These are phyloP conservation scores for Pelargonium myrrhifolium DNA, from an alignment of 441 rosid genomes.

Conservation along the genomic window DNA sequence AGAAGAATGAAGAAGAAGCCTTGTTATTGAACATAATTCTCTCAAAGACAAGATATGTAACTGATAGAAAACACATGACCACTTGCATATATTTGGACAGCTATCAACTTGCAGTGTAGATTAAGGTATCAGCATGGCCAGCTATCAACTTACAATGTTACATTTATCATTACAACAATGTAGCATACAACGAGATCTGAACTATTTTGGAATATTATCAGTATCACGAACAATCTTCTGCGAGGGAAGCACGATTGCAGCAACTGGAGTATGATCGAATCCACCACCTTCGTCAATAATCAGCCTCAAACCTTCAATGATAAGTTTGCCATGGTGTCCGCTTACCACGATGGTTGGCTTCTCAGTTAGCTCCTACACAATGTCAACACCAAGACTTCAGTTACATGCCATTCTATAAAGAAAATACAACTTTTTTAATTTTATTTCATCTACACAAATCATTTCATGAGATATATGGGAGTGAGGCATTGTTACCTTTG, in stretches of 20 bases:
- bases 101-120: too few species aligned
- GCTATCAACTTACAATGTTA: too few species aligned
- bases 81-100: neutral
- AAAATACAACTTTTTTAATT: neutral
- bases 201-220: conserved; percentile 19
- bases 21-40: neutral
- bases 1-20: neutral
- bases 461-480: neutral
- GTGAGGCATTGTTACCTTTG: conserved; percentile 38
- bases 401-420: neutral
- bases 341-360: conserved; percentile 56
- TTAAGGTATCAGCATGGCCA: neutral
- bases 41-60: neutral
- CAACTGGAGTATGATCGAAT: conserved; percentile 47
- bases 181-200: neutral
- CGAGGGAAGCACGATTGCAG: conserved; percentile 64
- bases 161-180: neutral
- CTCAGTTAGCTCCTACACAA: conserved; percentile 38
- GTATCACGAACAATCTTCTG: conserved; percentile 49
- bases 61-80: neutral
- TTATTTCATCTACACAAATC: too few species aligned
- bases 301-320: conserved; percentile 65
- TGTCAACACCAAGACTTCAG: conserved; percentile 11
- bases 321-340: conserved; percentile 78
- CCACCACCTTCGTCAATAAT: conserved; percentile 87